Evolutionary conservation across 2,329 filamentous ascomycete species (phyloP), one percentile per base, ranked within the genome.

Genomic region (Microdochium paspali): DNA sequence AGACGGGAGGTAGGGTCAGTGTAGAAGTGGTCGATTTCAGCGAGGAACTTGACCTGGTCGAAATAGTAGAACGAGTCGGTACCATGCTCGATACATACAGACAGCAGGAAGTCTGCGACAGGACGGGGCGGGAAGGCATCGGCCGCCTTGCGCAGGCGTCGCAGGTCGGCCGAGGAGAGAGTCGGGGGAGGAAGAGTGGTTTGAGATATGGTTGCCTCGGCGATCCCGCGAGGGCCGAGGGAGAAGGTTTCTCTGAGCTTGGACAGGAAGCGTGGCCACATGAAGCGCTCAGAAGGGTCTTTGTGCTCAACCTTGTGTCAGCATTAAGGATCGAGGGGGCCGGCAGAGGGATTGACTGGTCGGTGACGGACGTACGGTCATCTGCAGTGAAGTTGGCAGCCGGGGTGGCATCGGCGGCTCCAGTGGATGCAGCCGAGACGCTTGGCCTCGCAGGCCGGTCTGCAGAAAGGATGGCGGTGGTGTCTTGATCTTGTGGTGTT

Each of bases 41-140:
- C 44, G 6, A 51, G 32, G 15, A 61, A 52, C 15, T 58, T 51
- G 1, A 52, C 48, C 46, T 62, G 60, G 23, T 62, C 56, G 31
- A 61, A 61, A 48, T 61, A 62, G 50, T 60, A 61, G 52, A 62
- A 62, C 2, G 46, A 46, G 42, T 62, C 60, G 1, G 51, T 56
- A 10, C 52, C 56, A 39, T 60, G 56, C 9, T 54, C 52, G 3
- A 61, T 59, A 47, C 57, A 61, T 12, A 61, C 58, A 2, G 58
- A 56, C 1, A 61, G 35, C 4, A 62, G 50, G 31, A 61, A 62
- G 24, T 61, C 57, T 2, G 60, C 60, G 2, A 62, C 56, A 1
- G 51, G 47, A 1, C 49, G 50, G 1, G 60, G 60, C 0, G 60
- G 60, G 5, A 61, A 61, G 4, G 47, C 47, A 7, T 55, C 54